Percentiles rank a stretch among this genome's conserved stretches.
phyloP scores from a whole-genome alignment of 2,329 filamentous ascomycete species.

The Arthrobotrys conoides region DNA sequence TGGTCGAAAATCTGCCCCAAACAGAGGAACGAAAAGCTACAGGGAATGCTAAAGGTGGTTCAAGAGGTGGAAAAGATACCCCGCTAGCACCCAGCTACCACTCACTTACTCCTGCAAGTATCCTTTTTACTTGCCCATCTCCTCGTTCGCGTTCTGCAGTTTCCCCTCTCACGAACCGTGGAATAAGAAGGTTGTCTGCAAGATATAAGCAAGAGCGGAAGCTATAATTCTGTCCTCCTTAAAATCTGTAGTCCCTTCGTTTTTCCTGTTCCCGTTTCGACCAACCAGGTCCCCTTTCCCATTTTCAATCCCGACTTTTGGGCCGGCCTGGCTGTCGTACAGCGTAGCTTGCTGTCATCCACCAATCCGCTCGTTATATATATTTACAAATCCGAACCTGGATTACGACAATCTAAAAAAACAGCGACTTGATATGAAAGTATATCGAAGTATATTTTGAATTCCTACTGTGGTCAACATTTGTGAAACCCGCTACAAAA shows the following conservation, averaged over 20 bases:
- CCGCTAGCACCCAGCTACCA: slow-evolving; percentile 57
- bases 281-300: slow-evolving; percentile 36
- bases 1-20: slow-evolving; percentile 39
- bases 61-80: slow-evolving; percentile 59
- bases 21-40: slow-evolving; percentile 39
- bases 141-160: slow-evolving; percentile 39
- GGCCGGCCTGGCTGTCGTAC: slow-evolving; percentile 43
- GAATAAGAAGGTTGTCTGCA: slow-evolving; percentile 56
- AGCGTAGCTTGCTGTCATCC: slow-evolving; percentile 30
- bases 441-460: slow-evolving; percentile 22
- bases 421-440: slow-evolving; percentile 22
- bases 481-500: slow-evolving; percentile 27
- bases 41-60: slow-evolving; percentile 60
- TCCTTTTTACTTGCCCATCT: slow-evolving; percentile 33
- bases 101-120: slow-evolving; percentile 56
- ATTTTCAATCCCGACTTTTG: slow-evolving; percentile 23
- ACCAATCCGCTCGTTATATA: slow-evolving; percentile 58
- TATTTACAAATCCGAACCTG: slow-evolving; percentile 22
- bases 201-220: slow-evolving; percentile 58
- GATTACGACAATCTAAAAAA: not conserved
- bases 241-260: slow-evolving; percentile 33
- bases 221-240: slow-evolving; percentile 51
- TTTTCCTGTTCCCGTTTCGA: slow-evolving; percentile 38
- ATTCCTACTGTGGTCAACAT: not conserved
- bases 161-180: slow-evolving; percentile 42